phyloP scores from a whole-genome alignment of 495 filamentous ascomycete genomes.

The Zalerion maritima region DNA sequence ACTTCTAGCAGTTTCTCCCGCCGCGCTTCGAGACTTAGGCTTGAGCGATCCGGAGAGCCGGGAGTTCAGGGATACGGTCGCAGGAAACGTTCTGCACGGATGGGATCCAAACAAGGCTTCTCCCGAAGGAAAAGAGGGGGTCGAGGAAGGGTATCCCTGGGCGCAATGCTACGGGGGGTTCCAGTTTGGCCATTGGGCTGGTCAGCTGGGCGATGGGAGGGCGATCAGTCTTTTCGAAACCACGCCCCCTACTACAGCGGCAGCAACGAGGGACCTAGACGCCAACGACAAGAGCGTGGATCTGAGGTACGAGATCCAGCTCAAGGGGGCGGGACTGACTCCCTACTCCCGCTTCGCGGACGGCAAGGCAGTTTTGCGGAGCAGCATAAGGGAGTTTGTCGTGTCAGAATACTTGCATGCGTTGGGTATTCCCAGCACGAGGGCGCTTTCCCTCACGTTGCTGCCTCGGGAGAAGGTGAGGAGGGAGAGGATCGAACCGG shows the following conservation, averaged over 20 bases:
- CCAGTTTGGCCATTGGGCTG: constrained; percentile 82
- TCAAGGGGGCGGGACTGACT: constrained; percentile 86
- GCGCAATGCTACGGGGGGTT: constrained; percentile 93
- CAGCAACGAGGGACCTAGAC: too few species aligned
- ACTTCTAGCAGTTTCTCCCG: constrained; percentile 60
- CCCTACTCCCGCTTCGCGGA: constrained; percentile 97
- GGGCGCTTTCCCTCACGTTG: constrained; percentile 69
- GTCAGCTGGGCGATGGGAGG: constrained; percentile 87
- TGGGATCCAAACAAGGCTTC: constrained; percentile 41
- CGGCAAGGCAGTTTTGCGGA: constrained; percentile 82
- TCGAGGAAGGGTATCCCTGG: constrained; percentile 84
- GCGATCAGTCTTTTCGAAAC: constrained; percentile 88
- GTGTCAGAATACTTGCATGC: constrained; percentile 79
- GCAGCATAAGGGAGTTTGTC: constrained; percentile 84
- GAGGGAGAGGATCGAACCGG: constrained; percentile 78
- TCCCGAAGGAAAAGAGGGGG: too few species aligned
- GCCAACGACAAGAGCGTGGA: too few species aligned
- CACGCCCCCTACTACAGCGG: constrained; percentile 58
- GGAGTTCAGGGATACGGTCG: constrained; percentile 60
- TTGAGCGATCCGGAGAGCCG: constrained; percentile 49
- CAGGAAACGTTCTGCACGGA: constrained; percentile 64
- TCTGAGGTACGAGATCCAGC: constrained; percentile 74
- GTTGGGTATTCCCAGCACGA: constrained; percentile 69
- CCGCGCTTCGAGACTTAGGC: constrained; percentile 66
- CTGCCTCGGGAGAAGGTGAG: constrained; percentile 55